Conservation (phyloP, 1,284 basidiomycete genomes). For the Chondrostereum purpureum region DNA sequence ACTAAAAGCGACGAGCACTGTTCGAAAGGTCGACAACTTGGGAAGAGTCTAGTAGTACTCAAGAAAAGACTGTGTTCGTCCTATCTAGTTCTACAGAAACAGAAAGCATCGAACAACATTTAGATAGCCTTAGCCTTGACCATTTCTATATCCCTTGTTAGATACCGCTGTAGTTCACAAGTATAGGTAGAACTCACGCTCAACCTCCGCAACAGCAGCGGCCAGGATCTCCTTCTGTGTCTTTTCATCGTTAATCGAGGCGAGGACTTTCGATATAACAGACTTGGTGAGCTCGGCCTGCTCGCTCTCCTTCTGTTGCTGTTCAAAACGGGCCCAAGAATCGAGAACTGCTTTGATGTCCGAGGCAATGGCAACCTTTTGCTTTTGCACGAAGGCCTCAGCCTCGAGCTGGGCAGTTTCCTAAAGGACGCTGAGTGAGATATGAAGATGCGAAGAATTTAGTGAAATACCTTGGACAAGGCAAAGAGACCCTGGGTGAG, state of each 20-base stretch:
- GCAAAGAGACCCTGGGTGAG: conserved; percentile 89
- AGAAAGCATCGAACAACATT: conserved; percentile 11
- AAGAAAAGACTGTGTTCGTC: neutral
- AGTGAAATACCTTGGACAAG: conserved; percentile 72
- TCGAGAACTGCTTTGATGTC: conserved; percentile 96
- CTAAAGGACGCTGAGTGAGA: conserved; percentile 32
- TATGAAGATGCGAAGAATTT: neutral
- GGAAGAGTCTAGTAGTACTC: neutral
- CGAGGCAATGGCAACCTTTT: conserved; percentile 80
- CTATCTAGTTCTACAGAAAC: neutral
- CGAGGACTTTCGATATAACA: conserved; percentile 84
- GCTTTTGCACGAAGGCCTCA: conserved; percentile 85
- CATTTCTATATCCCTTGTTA: conserved; percentile 29
- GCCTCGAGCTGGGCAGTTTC: conserved; percentile 92
- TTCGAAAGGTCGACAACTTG: neutral
- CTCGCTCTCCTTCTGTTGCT: conserved; percentile 93
- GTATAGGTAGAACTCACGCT: conserved; percentile 61
- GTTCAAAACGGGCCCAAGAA: conserved; percentile 97
- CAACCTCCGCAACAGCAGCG: conserved; percentile 84
- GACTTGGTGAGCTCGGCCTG: conserved; percentile 86
- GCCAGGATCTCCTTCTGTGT: conserved; percentile 88
- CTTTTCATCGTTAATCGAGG: conserved; percentile 84
- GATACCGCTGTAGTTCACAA: too few species aligned
- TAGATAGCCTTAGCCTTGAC: conserved; percentile 48
- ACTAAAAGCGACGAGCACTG: too few species aligned